phyloP scores from a whole-genome alignment of 2,329 filamentous ascomycete genomes.

The Paracoccidioides brasiliensis region DNA sequence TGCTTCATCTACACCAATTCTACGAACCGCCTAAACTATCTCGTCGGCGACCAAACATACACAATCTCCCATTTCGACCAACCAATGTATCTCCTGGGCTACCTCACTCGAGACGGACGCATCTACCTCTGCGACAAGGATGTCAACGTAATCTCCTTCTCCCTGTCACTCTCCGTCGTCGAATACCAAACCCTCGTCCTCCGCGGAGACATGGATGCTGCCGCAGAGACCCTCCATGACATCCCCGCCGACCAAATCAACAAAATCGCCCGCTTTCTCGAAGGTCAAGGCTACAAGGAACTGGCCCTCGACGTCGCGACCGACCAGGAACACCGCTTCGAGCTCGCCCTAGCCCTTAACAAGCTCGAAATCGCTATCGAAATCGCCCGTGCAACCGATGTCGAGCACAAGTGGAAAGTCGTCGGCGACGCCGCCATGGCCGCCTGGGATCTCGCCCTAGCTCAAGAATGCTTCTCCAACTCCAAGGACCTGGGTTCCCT shows the following conservation, averaged over 20 bases:
- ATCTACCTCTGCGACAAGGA: constrained; percentile 96
- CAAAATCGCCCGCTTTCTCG: constrained; percentile 94
- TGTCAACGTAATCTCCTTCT: constrained; percentile 79
- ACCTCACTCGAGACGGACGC: constrained; percentile 86
- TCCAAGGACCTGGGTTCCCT: constrained; percentile 84
- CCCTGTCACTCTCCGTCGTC: constrained; percentile 78
- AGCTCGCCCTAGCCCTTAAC: constrained; percentile 70
- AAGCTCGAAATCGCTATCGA: constrained; percentile 76
- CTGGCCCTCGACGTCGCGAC: constrained; percentile 88
- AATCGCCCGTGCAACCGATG: constrained; percentile 69
- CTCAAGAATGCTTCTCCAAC: constrained; percentile 83
- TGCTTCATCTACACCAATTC: constrained; percentile 98
- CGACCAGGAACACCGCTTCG: constrained; percentile 91
- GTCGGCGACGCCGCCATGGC: constrained; percentile 83
- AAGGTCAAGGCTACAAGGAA: constrained; percentile 95
- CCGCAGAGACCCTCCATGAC: constrained; percentile 67
- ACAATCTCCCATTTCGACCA: constrained; percentile 95
- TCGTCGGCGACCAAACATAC: constrained; percentile 95
- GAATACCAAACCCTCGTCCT: constrained; percentile 96
- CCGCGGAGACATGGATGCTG: constrained; percentile 82
- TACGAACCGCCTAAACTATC: constrained; percentile 92
- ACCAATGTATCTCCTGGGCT: constrained; percentile 87
- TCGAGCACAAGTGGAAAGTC: constrained; percentile 96
- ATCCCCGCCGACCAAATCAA: constrained; percentile 91
- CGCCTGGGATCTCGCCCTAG: constrained; percentile 75